A percentile compares a stretch with the other conserved stretches of the same genome.
Conservation (phyloP, 208 protist genomes). For the Novymonas esmeraldas region DNA sequence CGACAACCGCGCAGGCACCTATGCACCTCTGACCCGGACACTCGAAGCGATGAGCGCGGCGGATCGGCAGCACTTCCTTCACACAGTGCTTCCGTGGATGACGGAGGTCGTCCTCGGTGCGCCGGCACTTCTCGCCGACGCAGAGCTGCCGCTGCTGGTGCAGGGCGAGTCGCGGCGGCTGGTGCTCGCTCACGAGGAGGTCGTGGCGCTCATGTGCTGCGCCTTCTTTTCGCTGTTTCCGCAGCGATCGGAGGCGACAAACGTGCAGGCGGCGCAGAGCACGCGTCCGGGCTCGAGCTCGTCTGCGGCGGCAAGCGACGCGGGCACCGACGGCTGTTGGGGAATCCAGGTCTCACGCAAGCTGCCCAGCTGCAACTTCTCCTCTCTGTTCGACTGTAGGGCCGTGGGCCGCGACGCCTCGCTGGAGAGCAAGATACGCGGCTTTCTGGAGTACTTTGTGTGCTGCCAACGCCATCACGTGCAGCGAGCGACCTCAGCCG, state of each 20-base stretch:
- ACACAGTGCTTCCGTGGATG: conserved; percentile 69
- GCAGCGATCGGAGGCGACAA: conserved; percentile 30
- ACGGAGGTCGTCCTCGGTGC: conserved; percentile 32
- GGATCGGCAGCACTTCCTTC: conserved; percentile 46
- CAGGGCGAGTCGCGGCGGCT: conserved; percentile 31
- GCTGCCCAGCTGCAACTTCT: conserved; percentile 54
- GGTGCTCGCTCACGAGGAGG: conserved; percentile 39
- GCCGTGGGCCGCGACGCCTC: conserved; percentile 22
- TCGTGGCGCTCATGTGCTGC: conserved; percentile 47
- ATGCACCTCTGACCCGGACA: conserved; percentile 27
- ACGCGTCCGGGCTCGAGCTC: not conserved
- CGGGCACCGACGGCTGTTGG: not conserved
- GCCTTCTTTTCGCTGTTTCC: conserved; percentile 77
- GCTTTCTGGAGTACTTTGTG: conserved; percentile 66
- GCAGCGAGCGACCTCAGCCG: conserved; percentile 8
- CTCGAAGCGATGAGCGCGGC: conserved; percentile 23
- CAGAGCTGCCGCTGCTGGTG: conserved; percentile 29
- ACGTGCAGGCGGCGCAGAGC: too few relatives aligned
- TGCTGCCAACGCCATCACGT: conserved; percentile 21
- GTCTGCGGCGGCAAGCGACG: not conserved
- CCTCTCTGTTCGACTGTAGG: conserved; percentile 41
- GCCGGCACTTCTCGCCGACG: conserved; percentile 25
- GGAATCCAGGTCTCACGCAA: conserved; percentile 29
- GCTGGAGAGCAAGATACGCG: conserved; percentile 51
- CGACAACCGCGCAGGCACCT: conserved; percentile 13